Base-by-base conservation (phyloP, 169 alveolate species). In the Haemoproteus tartakovskyi region DNA sequence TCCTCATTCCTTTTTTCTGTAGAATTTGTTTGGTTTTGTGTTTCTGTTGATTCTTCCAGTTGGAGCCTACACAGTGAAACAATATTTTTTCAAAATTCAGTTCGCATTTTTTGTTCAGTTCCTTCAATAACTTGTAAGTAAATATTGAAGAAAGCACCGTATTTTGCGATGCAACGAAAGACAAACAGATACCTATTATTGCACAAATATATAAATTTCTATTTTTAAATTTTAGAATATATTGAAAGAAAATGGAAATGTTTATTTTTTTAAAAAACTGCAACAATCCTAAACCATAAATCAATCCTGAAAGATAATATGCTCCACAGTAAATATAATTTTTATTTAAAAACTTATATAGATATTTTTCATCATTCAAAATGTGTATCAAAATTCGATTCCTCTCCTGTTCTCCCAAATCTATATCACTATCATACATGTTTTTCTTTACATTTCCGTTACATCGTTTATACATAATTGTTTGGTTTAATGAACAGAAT, bases 201-300 rank as follows among this genome's bases (percentile, higher is more conserved):
- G 62, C 43, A 29, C 84, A 74, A 37, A 74, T 74, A 19, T 74
- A 74, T 60, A 74, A 40, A 2, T 78, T 45, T 37, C 84, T 74
- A 30, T 74, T 74, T 74, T 74, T 74, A 60, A 56, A 74, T 26
- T 74, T 74, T 37, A 74, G 40, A 27, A 74, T 57, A 60, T 56
- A 74, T 48, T 74, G 78, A 45, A 74, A 45, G 22, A 74, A 57
- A 43, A 57, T 18, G 14, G 60, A 57, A 43, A 74, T 40, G 18
- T 74, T 74, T 19, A 74, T 27, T 45, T 60, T 45, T 48, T 74
- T 45, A 40, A 26, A 74, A 74, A 74, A 56, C 36, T 74, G 74
- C 30, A 74, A 57, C 46, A 74, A 18, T 14, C 84, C 84, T 74
- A 74, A 57, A 1, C 84, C 84, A 48, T 43, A 74, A 12, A 74